A percentile compares a stretch with the other conserved stretches of the same genome.
phyloP scores from a whole-genome alignment of 2,329 filamentous ascomycete species.

The Scopulariopsis brevicaulis region DNA sequence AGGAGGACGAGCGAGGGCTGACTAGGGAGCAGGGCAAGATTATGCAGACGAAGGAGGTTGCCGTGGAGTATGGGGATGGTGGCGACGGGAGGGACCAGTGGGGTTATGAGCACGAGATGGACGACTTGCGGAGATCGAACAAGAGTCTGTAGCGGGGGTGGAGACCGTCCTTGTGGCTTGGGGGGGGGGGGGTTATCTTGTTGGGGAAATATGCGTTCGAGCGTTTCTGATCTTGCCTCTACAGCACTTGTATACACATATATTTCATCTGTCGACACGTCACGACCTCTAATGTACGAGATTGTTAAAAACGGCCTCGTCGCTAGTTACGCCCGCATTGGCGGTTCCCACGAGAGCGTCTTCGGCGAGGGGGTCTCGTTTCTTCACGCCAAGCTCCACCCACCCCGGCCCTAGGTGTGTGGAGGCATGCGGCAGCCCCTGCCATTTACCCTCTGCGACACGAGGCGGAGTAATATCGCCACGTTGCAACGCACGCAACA shows the following conservation, averaged over 20 bases:
- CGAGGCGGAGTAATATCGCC: too few relatives aligned
- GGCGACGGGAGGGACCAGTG: background rate
- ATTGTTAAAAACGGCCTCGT: too few relatives aligned
- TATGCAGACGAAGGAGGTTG: slow-evolving; percentile 9
- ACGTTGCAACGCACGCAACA: too few relatives aligned
- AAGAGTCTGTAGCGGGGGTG: background rate
- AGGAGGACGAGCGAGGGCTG: slow-evolving; percentile 1
- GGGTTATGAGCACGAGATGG: background rate
- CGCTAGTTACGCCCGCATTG: too few relatives aligned
- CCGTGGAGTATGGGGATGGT: slow-evolving; percentile 8
- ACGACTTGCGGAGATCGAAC: background rate
- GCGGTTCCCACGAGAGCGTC: too few relatives aligned
- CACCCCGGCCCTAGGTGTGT: too few relatives aligned
- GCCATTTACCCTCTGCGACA: too few relatives aligned
- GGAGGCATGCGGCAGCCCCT: too few relatives aligned
- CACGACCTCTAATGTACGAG: too few relatives aligned
- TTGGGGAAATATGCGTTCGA: background rate
- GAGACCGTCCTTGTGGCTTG: background rate
- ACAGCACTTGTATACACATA: background rate
- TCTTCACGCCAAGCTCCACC: too few relatives aligned
- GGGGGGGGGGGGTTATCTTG: background rate
- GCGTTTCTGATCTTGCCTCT: background rate
- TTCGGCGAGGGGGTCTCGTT: too few relatives aligned
- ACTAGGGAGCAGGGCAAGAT: slow-evolving; percentile 9
- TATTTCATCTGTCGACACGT: too few relatives aligned